Conservation (phyloP, 495 filamentous ascomycete species). For the Massariosphaeria phaeospora region DNA sequence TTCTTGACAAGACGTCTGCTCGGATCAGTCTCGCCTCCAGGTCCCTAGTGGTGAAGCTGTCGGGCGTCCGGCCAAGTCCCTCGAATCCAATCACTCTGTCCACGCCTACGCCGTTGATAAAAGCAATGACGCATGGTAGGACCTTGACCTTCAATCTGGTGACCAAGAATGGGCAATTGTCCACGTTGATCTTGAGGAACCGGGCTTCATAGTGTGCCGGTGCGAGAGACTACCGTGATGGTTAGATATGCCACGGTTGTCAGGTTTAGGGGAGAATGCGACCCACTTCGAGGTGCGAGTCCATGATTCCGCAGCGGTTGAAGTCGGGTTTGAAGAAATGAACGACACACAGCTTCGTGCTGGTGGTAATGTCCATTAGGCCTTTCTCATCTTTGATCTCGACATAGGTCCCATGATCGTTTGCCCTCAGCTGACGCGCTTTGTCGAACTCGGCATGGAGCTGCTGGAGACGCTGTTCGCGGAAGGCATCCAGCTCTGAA, state of each 20-base stretch:
- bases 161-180: constrained; percentile 68
- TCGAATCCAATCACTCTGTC: constrained; percentile 74
- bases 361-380: constrained; percentile 65
- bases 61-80: constrained; percentile 55
- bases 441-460: constrained; percentile 59
- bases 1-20: constrained; percentile 55
- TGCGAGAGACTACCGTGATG: constrained; percentile 55
- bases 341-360: constrained; percentile 58
- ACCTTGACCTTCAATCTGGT: constrained; percentile 65
- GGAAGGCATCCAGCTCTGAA: constrained; percentile 54
- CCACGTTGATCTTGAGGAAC: constrained; percentile 65
- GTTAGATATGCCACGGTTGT: too few species aligned
- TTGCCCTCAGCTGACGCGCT: constrained; percentile 41
- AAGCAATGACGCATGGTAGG: constrained; percentile 70
- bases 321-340: constrained; percentile 78
- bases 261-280: too few species aligned
- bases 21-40: constrained; percentile 60
- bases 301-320: constrained; percentile 65
- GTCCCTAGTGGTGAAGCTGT: constrained; percentile 58
- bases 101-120: constrained; percentile 60
- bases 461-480: constrained; percentile 66
- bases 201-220: constrained; percentile 62
- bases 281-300: constrained; percentile 52
- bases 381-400: constrained; percentile 61
- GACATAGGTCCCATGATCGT: constrained; percentile 49